Evolutionary conservation across 2,329 filamentous ascomycete species (phyloP).

Genomic region (Penicillium digitatum): DNA sequence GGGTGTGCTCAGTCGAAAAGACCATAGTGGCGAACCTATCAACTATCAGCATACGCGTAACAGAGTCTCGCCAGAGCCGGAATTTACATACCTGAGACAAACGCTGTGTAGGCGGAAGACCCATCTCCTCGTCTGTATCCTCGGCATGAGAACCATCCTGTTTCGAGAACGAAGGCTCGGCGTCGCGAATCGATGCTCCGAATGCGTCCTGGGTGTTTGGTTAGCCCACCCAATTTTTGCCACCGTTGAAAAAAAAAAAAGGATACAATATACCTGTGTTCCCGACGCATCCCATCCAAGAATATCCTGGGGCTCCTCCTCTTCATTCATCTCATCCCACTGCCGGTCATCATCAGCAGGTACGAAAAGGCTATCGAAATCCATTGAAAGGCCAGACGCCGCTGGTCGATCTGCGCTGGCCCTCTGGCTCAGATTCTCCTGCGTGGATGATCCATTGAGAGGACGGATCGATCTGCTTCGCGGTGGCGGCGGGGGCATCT

Average conservation of each 20-base stretch:
- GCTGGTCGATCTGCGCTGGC: constrained; percentile 28
- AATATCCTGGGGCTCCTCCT: constrained; percentile 55
- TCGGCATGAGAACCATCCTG: constrained; percentile 11
- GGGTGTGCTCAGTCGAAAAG: constrained; percentile 40
- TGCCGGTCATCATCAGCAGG: constrained; percentile 56
- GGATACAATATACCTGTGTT: constrained; percentile 31
- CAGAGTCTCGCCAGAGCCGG: neutral
- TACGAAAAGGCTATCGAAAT: constrained; percentile 59
- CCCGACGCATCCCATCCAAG: constrained; percentile 60
- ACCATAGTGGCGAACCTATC: constrained; percentile 37
- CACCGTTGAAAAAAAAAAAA: neutral
- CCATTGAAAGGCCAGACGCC: constrained; percentile 31
- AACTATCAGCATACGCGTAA: constrained; percentile 18
- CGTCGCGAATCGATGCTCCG: constrained; percentile 35
- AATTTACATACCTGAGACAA: constrained; percentile 44
- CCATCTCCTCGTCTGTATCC: constrained; percentile 33
- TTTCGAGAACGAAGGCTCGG: constrained; percentile 25
- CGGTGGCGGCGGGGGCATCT: constrained; percentile 30
- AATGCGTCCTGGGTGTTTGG: constrained; percentile 22
- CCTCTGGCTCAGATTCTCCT: constrained; percentile 20
- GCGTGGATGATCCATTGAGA: constrained; percentile 30
- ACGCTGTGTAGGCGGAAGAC: constrained; percentile 47
- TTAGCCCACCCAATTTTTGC: neutral
- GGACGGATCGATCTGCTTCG: constrained; percentile 32
- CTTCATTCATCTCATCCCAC: constrained; percentile 58